Percentiles rank a stretch among this genome's conserved stretches.
These are phyloP conservation scores for Bombardia bombarda DNA, from an alignment of 495 filamentous ascomycete species.

Conservation along the genomic window DNA sequence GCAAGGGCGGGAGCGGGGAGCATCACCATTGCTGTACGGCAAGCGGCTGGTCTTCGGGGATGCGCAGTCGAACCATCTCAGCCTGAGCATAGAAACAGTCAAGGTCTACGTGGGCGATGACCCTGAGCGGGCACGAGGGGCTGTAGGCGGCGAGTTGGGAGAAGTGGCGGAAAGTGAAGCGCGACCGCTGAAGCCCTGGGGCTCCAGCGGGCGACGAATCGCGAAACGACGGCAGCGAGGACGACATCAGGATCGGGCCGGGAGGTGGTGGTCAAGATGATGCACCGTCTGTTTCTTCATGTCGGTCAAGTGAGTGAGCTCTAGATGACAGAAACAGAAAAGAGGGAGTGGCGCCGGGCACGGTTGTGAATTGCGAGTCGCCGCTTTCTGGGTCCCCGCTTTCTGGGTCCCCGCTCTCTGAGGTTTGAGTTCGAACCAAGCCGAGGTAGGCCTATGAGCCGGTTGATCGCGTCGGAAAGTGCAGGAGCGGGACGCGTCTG, in stretches of 20 bases:
- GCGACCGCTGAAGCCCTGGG: slow-evolving; percentile 47
- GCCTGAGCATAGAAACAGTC: slow-evolving; percentile 99
- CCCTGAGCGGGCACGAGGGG: slow-evolving; percentile 68
- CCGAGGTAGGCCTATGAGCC: no score
- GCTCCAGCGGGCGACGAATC: slow-evolving; percentile 30
- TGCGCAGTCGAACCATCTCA: slow-evolving; percentile 77
- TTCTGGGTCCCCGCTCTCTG: no score
- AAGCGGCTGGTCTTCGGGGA: slow-evolving; percentile 66
- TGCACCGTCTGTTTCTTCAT: no score
- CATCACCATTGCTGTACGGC: slow-evolving; percentile 80
- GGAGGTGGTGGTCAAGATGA: no score
- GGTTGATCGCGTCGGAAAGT: no score
- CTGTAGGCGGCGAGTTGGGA: slow-evolving; percentile 63
- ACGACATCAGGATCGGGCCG: slow-evolving; percentile 17
- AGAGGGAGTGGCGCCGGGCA: no score
- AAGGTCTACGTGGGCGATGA: slow-evolving; percentile 87
- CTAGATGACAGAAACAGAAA: no score
- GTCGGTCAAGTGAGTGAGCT: no score
- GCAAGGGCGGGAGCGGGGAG: background rate
- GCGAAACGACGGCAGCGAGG: slow-evolving; percentile 27
- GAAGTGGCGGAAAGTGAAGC: slow-evolving; percentile 80
- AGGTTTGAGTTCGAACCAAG: no score
- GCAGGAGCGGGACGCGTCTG: no score
- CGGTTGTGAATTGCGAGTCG: no score
- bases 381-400: no score